Evolutionary conservation across 1,284 basidiomycete genomes (phyloP), one percentile per base, ranked within the genome.

Genomic region (Leccinum fuscescens): DNA sequence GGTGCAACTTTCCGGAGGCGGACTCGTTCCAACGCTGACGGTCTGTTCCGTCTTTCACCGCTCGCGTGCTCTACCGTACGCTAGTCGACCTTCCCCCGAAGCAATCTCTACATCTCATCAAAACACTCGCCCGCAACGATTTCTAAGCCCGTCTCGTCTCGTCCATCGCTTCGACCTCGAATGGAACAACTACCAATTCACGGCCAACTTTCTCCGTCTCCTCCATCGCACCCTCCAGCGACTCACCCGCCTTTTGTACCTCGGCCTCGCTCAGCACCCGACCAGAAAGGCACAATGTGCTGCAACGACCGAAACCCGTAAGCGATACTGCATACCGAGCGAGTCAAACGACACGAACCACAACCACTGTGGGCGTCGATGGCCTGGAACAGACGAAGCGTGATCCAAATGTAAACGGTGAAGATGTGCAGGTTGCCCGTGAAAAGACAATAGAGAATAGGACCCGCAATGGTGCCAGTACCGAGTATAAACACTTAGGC

Each of bases 311-410:
- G 24, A 53, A 33, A 59, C 50, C 24, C 2, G 35, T 62, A 20
- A 64, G 61, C 20, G 17, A 31, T 7, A 29, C 37, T 37, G 9
- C 24, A 27, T 14, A 5, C 11, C 33, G 50, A 33, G 57, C 9
- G 5, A 44, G 6, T 14, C 15, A n/a, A 27, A 54, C 14, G 7
- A 44, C 8, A 65, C 72, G 0, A 9, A 92, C 86, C 94, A 76
- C 98, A 98, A 59, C 96, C 96, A 54, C 90, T 93, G 86, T 99
- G 96, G 1, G 97, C 90, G 71, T 99, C 96, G 67, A 99, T 88
- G 55, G 97, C 96, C 76, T 99, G 96, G 89, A 96, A 98, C 46
- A 99, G 86, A 59, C 96, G 89, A 56, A 98, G 85, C 8, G 86
- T 84, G 73, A 99, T 93, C 96, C 96, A 99, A 66, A 94, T 68